phyloP scores from a whole-genome alignment of 164 flowering plant species.

The Santalum album region DNA sequence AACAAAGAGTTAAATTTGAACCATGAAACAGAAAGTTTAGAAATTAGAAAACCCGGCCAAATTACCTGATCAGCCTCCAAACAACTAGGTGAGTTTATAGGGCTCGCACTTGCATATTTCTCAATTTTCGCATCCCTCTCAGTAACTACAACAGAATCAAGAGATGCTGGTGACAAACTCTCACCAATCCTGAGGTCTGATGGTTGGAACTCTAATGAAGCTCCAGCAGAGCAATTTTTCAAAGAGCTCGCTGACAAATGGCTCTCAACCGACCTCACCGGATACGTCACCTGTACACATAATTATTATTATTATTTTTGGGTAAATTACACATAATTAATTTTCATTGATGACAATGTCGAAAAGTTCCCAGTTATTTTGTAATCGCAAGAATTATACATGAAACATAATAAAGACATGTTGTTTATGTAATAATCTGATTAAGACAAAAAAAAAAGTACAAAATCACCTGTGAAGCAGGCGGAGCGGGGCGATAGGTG shows the following conservation, averaged over 20 bases:
- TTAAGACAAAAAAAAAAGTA: too few species aligned
- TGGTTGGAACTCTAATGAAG: slow-evolving; percentile 48
- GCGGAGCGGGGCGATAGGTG: slow-evolving; percentile 46
- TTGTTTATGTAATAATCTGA: too few species aligned
- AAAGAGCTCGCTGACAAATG: slow-evolving; percentile 43
- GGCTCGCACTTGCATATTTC: slow-evolving; percentile 42
- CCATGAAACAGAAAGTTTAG: neutral
- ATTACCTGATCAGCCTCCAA: slow-evolving; percentile 71
- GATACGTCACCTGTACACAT: slow-evolving; percentile 39
- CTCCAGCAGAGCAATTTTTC: slow-evolving; percentile 36
- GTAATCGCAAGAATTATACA: too few species aligned
- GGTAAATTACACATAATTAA: too few species aligned
- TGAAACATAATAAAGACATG: too few species aligned
- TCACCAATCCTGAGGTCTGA: slow-evolving; percentile 55
- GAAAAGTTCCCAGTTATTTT: too few species aligned
- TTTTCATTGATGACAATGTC: too few species aligned
- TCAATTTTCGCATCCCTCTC: slow-evolving; percentile 54
- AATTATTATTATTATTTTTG: too few species aligned
- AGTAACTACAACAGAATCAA: slow-evolving; percentile 62
- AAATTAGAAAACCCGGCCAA: neutral
- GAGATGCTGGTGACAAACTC: slow-evolving; percentile 67
- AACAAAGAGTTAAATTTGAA: neutral
- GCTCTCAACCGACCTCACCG: slow-evolving; percentile 51
- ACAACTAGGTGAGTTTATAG: slow-evolving; percentile 53
- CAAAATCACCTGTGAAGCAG: too few species aligned